These are phyloP conservation scores for Ceratopteris richardii DNA, from an alignment of 75 land plant genomes.

Conservation along the genomic window DNA sequence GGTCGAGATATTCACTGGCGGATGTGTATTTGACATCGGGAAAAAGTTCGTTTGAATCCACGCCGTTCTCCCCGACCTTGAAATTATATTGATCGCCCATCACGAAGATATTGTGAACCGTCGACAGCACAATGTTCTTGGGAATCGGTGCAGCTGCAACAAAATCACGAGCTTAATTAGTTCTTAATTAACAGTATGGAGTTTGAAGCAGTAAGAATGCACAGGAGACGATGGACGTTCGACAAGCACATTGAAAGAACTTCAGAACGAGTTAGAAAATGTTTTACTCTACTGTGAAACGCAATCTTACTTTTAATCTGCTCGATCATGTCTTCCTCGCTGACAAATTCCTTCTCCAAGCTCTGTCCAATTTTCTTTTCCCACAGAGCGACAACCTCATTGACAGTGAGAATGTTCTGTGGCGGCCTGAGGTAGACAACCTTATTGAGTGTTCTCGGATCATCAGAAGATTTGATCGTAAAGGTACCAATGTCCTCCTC, in stretches of 20 bases:
- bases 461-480: slow-evolving; percentile 42
- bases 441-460: slow-evolving; percentile 57
- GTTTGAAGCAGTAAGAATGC: too few relatives aligned
- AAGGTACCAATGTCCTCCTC: slow-evolving; percentile 52
- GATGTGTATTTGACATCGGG: slow-evolving; percentile 56
- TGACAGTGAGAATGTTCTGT: slow-evolving; percentile 28
- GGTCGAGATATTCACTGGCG: slow-evolving; percentile 35
- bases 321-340: slow-evolving; percentile 18
- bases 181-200: too few relatives aligned
- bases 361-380: slow-evolving; percentile 43
- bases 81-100: slow-evolving; percentile 34
- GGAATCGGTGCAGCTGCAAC: slow-evolving; percentile 28
- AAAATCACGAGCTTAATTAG: too few relatives aligned
- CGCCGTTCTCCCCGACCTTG: slow-evolving; percentile 33
- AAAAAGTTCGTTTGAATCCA: slow-evolving; percentile 47
- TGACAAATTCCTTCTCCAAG: slow-evolving; percentile 6
- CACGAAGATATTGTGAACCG: slow-evolving; percentile 17
- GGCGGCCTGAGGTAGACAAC: slow-evolving; percentile 42
- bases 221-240: too few relatives aligned
- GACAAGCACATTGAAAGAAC: too few relatives aligned
- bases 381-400: slow-evolving; percentile 45
- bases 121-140: slow-evolving; percentile 14
- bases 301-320: slow-evolving; percentile 18
- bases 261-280: too few relatives aligned
- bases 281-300: too few relatives aligned